phyloP scores from a whole-genome alignment of 2,329 filamentous ascomycete genomes.

The Grosmannia penicillata region DNA sequence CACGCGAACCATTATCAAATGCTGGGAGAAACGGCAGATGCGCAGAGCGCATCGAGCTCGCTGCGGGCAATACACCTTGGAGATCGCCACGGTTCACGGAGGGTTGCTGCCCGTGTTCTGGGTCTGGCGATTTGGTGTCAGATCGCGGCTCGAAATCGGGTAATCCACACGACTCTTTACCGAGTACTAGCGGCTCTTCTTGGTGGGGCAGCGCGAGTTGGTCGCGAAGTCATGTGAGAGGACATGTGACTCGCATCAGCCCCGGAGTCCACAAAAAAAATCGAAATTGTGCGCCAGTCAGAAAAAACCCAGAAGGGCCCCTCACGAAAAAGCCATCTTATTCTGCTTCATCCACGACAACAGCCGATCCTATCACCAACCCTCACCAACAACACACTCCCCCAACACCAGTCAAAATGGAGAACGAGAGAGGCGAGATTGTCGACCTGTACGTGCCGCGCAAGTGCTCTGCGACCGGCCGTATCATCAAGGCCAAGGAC shows the following conservation, averaged over 20 bases:
- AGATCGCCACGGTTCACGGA: background rate
- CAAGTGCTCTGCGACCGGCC: constrained; percentile 98
- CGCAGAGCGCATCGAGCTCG: constrained; percentile 31
- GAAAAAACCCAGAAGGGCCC: constrained; percentile 5
- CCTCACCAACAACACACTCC: background rate
- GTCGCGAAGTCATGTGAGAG: constrained; percentile 16
- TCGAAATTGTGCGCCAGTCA: constrained; percentile 7
- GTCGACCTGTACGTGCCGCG: constrained; percentile 65
- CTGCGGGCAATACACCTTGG: constrained; percentile 16
- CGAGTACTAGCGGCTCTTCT: too few relatives aligned
- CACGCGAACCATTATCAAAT: constrained; percentile 18
- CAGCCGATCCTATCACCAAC: background rate
- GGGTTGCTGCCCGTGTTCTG: background rate
- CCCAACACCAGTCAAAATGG: constrained; percentile 54
- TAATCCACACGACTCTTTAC: too few relatives aligned
- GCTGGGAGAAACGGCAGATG: constrained; percentile 18
- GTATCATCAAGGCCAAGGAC: constrained; percentile 99
- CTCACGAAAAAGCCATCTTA: background rate
- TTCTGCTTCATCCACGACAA: background rate
- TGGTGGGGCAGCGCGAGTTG: constrained; percentile 8
- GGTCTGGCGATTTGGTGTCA: too few relatives aligned
- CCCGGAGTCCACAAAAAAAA: constrained; percentile 1
- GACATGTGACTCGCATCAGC: constrained; percentile 7
- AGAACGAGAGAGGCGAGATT: constrained; percentile 64
- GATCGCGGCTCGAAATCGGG: too few relatives aligned